Percentiles rank a stretch among this genome's conserved stretches.
phyloP scores from a whole-genome alignment of 1,284 basidiomycete genomes.

The Coniophora puteana region DNA sequence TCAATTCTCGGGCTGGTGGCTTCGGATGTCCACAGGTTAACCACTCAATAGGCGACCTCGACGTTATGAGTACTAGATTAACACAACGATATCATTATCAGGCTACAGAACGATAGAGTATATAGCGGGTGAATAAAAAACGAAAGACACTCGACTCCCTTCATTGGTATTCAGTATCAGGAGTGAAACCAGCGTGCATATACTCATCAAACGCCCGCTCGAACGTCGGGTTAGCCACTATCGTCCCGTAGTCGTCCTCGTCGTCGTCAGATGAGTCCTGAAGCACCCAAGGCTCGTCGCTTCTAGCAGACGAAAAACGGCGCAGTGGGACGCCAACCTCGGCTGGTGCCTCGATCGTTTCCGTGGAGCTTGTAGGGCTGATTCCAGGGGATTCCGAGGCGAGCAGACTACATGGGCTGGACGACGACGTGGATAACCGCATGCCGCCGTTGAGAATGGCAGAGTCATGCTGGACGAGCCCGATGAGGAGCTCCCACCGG shows the following conservation, averaged over 20 bases:
- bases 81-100: too few relatives aligned
- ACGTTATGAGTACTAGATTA: too few relatives aligned
- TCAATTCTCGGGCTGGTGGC: too few relatives aligned
- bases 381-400: not conserved
- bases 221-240: constrained; percentile 16
- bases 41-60: too few relatives aligned
- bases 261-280: constrained; percentile 14
- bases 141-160: too few relatives aligned
- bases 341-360: not conserved
- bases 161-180: too few relatives aligned
- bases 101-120: too few relatives aligned
- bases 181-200: too few relatives aligned
- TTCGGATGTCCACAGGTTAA: too few relatives aligned
- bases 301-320: constrained; percentile 11
- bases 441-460: constrained; percentile 1
- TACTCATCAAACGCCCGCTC: constrained; percentile 18
- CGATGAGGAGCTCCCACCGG: constrained; percentile 24
- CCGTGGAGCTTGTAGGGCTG: not conserved
- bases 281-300: constrained; percentile 1
- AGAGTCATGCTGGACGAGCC: constrained; percentile 19
- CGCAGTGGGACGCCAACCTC: constrained; percentile 1
- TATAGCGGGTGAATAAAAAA: too few relatives aligned
- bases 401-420: too few relatives aligned
- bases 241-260: constrained; percentile 26
- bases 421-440: not conserved